Conservation (phyloP, 2,329 filamentous ascomycete species). For the Ophiocordyceps camponoti-rufipedis region DNA sequence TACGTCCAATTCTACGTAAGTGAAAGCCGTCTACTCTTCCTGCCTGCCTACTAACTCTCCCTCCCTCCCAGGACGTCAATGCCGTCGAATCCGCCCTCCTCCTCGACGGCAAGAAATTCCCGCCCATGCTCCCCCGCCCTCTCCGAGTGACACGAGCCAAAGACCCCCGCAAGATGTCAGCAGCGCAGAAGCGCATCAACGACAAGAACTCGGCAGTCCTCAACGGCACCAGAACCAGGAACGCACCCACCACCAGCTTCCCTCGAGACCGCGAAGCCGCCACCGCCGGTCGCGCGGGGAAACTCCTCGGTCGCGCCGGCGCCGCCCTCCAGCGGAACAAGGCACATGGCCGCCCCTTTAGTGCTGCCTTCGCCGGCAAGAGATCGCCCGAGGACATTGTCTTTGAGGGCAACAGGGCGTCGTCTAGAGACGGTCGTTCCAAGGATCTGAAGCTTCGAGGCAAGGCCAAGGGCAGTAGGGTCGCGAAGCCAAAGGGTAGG, state of each 20-base stretch:
- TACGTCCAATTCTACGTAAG: slow-evolving; percentile 83
- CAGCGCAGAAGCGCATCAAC: slow-evolving; percentile 20
- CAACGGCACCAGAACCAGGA: slow-evolving; percentile 27
- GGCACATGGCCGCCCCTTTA: slow-evolving; percentile 6
- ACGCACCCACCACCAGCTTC: slow-evolving; percentile 36
- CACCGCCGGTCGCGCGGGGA: slow-evolving; percentile 52
- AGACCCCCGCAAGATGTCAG: slow-evolving; percentile 42
- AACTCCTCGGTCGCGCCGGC: slow-evolving; percentile 53
- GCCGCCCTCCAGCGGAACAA: slow-evolving; percentile 28
- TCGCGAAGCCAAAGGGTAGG: slow-evolving; percentile 18
- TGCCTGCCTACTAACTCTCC: background rate
- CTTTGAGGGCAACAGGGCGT: slow-evolving; percentile 69
- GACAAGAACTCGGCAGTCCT: slow-evolving; percentile 13
- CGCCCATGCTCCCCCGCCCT: slow-evolving; percentile 77
- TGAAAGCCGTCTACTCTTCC: background rate
- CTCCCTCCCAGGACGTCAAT: slow-evolving; percentile 45
- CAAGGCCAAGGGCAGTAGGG: slow-evolving; percentile 26
- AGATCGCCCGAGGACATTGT: slow-evolving; percentile 52
- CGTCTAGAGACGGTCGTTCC: slow-evolving; percentile 42
- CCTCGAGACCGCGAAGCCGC: slow-evolving; percentile 36
- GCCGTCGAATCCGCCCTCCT: slow-evolving; percentile 80
- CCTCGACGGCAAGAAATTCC: slow-evolving; percentile 79
- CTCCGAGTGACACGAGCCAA: slow-evolving; percentile 79
- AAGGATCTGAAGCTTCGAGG: slow-evolving; percentile 39
- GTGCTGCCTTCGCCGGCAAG: slow-evolving; percentile 11